A percentile compares a stretch with the other conserved stretches of the same genome.
Conservation (phyloP, 306 rosid genomes). For the Begonia masoniana region DNA sequence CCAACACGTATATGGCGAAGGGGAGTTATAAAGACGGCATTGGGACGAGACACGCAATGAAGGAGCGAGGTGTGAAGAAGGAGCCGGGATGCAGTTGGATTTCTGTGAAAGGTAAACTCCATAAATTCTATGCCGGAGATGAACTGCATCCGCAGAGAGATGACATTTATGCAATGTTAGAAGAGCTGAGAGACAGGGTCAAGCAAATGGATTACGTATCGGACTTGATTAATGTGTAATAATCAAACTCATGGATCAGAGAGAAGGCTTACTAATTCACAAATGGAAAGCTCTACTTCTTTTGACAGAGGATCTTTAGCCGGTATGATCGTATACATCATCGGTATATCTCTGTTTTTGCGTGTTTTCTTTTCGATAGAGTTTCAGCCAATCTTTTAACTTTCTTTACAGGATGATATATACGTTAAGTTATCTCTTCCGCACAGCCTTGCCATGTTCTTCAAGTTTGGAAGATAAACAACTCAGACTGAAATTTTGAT, state of each 20-base stretch:
- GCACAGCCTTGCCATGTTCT: no score
- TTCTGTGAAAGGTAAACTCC: conserved; percentile 39
- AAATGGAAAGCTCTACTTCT: no score
- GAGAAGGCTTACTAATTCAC: background rate
- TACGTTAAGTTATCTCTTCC: no score
- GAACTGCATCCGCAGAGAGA: conserved; percentile 43
- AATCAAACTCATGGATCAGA: background rate
- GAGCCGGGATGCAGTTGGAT: conserved; percentile 69
- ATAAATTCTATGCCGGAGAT: conserved; percentile 59
- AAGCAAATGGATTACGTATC: conserved; percentile 12
- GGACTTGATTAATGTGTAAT: conserved; percentile 11
- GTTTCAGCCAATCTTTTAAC: no score
- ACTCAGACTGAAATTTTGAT: no score
- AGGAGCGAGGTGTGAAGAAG: conserved; percentile 46
- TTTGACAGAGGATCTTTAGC: no score
- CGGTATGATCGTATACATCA: no score
- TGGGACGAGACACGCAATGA: conserved; percentile 44
- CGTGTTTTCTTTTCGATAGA: no score
- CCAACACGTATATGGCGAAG: conserved; percentile 45
- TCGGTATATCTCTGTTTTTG: no score
- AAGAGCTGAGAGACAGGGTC: conserved; percentile 25
- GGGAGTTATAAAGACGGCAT: conserved; percentile 37
- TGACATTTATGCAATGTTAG: conserved; percentile 34
- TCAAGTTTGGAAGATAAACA: no score
- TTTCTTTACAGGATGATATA: no score